Percentiles rank a stretch among this genome's conserved stretches.
phyloP scores from a whole-genome alignment of 306 rosid genomes.

The Hippophae tibetana region DNA sequence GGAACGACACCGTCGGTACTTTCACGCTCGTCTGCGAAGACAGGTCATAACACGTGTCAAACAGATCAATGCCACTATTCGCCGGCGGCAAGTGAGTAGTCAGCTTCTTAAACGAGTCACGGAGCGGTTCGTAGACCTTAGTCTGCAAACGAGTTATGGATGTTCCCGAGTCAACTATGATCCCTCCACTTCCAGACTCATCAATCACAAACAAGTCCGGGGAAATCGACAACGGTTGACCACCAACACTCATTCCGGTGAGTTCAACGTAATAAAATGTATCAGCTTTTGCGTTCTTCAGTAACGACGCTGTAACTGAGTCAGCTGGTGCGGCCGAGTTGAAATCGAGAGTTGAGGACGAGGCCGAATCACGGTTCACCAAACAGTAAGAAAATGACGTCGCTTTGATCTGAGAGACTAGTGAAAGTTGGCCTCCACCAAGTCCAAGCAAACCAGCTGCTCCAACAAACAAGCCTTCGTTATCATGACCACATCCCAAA shows the following conservation, averaged over 20 bases:
- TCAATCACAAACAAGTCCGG: conserved; percentile 35
- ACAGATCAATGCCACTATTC: conserved; percentile 33
- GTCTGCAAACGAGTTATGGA: conserved; percentile 65
- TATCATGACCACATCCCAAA: conserved; percentile 78
- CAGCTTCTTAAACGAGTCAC: conserved; percentile 49
- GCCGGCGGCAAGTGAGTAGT: conserved; percentile 35
- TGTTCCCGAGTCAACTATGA: conserved; percentile 83
- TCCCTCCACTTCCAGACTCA: conserved; percentile 51
- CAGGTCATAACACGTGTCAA: conserved; percentile 82
- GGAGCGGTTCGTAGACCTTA: conserved; percentile 49
- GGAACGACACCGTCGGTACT: conserved; percentile 79
- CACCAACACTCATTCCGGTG: conserved; percentile 70
- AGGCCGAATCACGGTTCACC: conserved; percentile 65
- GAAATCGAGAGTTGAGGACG: conserved; percentile 74
- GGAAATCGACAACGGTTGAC: conserved; percentile 27
- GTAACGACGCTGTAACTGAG: conserved; percentile 43
- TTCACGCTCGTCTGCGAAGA: conserved; percentile 34
- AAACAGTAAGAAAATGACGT: conserved; percentile 72
- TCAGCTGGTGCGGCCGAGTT: conserved; percentile 57
- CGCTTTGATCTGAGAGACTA: conserved; percentile 60
- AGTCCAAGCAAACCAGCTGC: conserved; percentile 82
- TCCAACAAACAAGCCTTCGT: conserved; percentile 67
- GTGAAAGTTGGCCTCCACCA: conserved; percentile 63
- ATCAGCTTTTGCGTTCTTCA: conserved; percentile 20
- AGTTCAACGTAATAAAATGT: conserved; percentile 64